Base-by-base conservation (phyloP, 208 protist species). In the Acanthamoeba sp. region DNA sequence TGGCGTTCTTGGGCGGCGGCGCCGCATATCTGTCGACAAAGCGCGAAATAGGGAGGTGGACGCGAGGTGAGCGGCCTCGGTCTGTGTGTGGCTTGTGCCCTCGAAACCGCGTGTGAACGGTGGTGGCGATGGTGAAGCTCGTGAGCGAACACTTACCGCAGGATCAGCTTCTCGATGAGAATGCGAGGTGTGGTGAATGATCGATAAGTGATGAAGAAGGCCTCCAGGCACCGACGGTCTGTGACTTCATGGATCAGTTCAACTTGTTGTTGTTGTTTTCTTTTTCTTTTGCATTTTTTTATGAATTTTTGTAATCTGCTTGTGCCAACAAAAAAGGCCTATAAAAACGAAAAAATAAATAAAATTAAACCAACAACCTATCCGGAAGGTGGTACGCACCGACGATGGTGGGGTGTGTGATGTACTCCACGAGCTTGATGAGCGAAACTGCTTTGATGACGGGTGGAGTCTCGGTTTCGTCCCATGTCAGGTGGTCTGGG, bases 141-240 rank as follows among this genome's bases (percentile, higher is more conserved):
- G n/a, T 1, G 40, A n/a, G 57, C 4, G 16, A 10, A 73, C 9
- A 38, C 22, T 16, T 40, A 92, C 57, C 87, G 34, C 38, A 92
- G 27, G 40, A 73, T 52, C 34, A 92, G 57, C 36, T 92, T 92
- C 27, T 92, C 87, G 27, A 92, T 48, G 36, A 92, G 57, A 6
- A 92, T 50, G 38, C 55, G 87, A 4, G 87, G 87, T 7, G 87
- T 92, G 32, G 57, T 66, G 87, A 92, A 92, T 1, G 48, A 92
- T 50, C 87, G 87, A 76, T 73, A 92, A 1, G 87, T 92, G 59
- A 92, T 66, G 59, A 92, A 92, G 62, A 92, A 92, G 24, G 87
- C 87, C 62, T 76, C 40, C 10, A 76, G 40, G 12, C 24, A 76
- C 14, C 38, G n/a, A 76, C n/a, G 87, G 38, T 92, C 87, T 92